These are phyloP conservation scores for Dissophora globulifera DNA, from an alignment of 192 early-diverging fungal species.

Conservation along the genomic window DNA sequence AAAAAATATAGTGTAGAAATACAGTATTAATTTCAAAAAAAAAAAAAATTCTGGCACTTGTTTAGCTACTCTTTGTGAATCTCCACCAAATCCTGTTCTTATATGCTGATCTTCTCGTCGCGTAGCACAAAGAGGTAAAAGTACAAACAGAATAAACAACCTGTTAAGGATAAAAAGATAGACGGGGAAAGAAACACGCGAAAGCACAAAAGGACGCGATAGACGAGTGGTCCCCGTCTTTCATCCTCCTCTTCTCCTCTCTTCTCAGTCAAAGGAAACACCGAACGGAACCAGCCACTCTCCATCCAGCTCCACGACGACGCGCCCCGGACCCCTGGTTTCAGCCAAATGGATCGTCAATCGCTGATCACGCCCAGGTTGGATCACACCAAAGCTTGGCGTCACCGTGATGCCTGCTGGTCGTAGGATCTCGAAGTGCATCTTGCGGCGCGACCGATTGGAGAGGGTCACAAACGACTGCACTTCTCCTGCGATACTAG, in stretches of 20 bases:
- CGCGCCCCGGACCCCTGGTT: slow-evolving; percentile 23
- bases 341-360: slow-evolving; percentile 29
- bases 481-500: slow-evolving; percentile 18
- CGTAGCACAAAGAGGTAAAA: too few species aligned
- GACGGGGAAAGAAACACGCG: neutral
- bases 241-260: neutral
- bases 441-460: slow-evolving; percentile 27
- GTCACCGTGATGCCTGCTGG: slow-evolving; percentile 30
- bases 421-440: slow-evolving; percentile 36
- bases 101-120: too few species aligned
- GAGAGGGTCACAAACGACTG: slow-evolving; percentile 27
- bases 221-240: neutral
- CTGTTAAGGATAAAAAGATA: neutral
- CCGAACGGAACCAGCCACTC: slow-evolving; percentile 30
- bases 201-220: neutral
- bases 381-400: slow-evolving; percentile 26
- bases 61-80: too few species aligned
- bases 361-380: slow-evolving; percentile 32
- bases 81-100: too few species aligned
- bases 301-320: slow-evolving; percentile 35
- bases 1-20: too few species aligned
- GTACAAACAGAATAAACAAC: too few species aligned
- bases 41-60: too few species aligned
- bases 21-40: too few species aligned
- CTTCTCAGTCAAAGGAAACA: slow-evolving; percentile 22